phyloP scores from a whole-genome alignment of 2,329 filamentous ascomycete species.

The Ophiostoma novo-ulmi region DNA sequence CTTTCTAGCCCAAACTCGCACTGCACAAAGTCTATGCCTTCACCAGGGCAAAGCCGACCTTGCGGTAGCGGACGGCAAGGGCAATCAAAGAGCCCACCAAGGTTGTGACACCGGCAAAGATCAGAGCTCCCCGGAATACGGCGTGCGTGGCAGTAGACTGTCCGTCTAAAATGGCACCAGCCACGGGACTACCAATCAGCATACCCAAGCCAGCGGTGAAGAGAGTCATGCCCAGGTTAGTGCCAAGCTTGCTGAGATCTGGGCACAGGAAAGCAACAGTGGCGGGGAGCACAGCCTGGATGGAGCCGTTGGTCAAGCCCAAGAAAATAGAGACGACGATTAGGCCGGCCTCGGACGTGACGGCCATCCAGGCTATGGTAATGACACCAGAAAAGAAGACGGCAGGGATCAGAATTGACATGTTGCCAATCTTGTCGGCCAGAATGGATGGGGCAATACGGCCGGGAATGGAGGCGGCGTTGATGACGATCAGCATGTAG shows the following conservation, averaged over 20 bases:
- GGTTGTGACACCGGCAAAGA: constrained; percentile 20
- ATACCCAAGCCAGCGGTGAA: constrained; percentile 42
- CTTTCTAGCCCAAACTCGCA: neutral
- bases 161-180: constrained; percentile 40
- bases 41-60: constrained; percentile 18
- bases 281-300: constrained; percentile 39
- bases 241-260: constrained; percentile 38
- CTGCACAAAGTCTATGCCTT: constrained; percentile 18
- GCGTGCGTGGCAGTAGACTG: constrained; percentile 1
- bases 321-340: constrained; percentile 35
- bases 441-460: constrained; percentile 22
- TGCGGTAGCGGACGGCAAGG: constrained; percentile 17
- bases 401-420: constrained; percentile 21
- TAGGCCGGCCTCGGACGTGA: constrained; percentile 30
- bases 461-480: constrained; percentile 24
- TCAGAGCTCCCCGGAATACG: constrained; percentile 18
- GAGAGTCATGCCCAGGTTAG: constrained; percentile 41
- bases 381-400: constrained; percentile 20
- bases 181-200: constrained; percentile 48
- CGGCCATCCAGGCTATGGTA: constrained; percentile 29
- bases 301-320: constrained; percentile 33
- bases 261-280: constrained; percentile 36
- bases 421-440: constrained; percentile 21
- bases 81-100: constrained; percentile 15
- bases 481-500: constrained; percentile 25